A percentile compares a stretch with the other conserved stretches of the same genome.
phyloP scores from a whole-genome alignment of 2,329 filamentous ascomycete genomes.

The Ilyonectria sp. region DNA sequence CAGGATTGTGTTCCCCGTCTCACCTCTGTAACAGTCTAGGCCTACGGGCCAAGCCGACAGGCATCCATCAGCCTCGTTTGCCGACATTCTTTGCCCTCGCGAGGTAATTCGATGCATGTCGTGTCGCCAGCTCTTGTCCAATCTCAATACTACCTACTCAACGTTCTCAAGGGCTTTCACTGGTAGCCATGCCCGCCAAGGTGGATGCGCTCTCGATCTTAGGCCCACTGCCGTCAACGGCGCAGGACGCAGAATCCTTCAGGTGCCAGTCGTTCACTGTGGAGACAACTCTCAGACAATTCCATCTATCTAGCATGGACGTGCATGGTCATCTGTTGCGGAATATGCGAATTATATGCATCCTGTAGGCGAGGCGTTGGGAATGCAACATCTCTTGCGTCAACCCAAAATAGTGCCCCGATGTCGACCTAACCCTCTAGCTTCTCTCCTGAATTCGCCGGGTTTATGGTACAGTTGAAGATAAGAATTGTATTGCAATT shows the following conservation, averaged over 20 bases:
- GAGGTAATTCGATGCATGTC: conserved; percentile 2
- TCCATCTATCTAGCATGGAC: conserved; percentile 18
- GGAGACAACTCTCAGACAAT: conserved; percentile 9
- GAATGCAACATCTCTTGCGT: conserved; percentile 6
- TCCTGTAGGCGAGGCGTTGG: background rate
- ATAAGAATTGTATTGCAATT: background rate
- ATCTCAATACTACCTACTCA: background rate
- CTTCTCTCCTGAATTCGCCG: background rate
- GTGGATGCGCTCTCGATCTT: background rate
- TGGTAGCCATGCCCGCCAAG: conserved; percentile 1
- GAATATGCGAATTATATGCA: background rate
- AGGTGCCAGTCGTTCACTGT: conserved; percentile 8
- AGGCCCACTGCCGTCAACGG: background rate
- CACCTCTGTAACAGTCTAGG: conserved; percentile 25
- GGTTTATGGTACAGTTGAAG: background rate
- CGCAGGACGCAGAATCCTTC: conserved; percentile 3
- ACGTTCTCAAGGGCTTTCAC: background rate
- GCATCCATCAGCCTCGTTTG: conserved; percentile 5
- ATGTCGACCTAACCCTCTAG: background rate
- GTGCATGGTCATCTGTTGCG: conserved; percentile 10
- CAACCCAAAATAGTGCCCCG: background rate
- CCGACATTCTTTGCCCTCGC: background rate
- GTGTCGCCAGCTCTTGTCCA: conserved; percentile 1
- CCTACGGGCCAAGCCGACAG: conserved; percentile 5
- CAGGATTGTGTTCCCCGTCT: conserved; percentile 8